Base-by-base conservation (phyloP, 208 protist genomes). In the Leishmania major region DNA sequence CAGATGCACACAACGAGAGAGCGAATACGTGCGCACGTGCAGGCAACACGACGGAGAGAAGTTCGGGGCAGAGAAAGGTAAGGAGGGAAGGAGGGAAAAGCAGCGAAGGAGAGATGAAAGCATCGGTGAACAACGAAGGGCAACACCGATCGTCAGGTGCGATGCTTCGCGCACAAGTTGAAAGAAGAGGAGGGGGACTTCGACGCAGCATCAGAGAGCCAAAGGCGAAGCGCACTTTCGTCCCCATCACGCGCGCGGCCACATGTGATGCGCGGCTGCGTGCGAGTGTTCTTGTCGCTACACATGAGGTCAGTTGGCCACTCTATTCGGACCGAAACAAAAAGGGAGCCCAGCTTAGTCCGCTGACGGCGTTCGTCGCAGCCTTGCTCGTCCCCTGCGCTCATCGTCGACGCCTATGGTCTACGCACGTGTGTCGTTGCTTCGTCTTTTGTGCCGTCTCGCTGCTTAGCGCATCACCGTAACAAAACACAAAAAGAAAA, bases 401-500 rank as follows among this genome's bases (percentile, higher is more conserved):
- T 55, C 51, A 13, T 55, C 51, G 51, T 55, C 51, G 51, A 55
- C 1, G 51, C n/a, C 60, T 37, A 0, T 35, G 2, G n/a, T 35
- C 28, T 13, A 35, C n/a, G 28, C 31, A 5, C 25, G 64, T 70
- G 19, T 43, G 35, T 25, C 10, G 25, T 19, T 70, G 35, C 25
- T 43, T 35, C 11, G 7, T 19, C 64, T 62, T 31, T 62, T 55
- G n/a, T 15, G 1, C 17, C 22, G 51, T 22, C 51, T 55, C 51
- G 51, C 17, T 55, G 51, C 51, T 62, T 62, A 62, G 57, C 57
- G 31, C 57, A n/a, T 62, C 25, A 70, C 64, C 13, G 59, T 22
- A 66, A 77, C n/a, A 62, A 19, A 35, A 35, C 22, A 59, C 47
- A 77, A 62, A 37, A 43, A 77, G 51, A 43, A 80, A 69, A 69